Base-by-base conservation (phyloP, 164 flowering plant genomes). In the Macadamia tetraphylla region DNA sequence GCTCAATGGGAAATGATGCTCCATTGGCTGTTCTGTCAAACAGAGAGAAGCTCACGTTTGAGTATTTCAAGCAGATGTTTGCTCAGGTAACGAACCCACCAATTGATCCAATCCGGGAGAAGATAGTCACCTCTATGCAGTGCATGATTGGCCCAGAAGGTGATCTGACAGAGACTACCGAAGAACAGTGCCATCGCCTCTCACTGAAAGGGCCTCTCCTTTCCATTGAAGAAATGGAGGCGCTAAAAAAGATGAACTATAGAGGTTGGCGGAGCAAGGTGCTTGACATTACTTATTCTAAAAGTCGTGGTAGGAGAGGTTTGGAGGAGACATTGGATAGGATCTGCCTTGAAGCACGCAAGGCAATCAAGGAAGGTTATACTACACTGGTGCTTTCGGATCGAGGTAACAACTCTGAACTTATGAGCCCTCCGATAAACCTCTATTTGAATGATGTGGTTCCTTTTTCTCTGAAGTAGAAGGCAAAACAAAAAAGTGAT, bases 261-360 rank as follows among this genome's bases (percentile, higher is more conserved):
- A 83, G 90, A 73, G 96, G 95, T 29, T 95, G 99, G 99, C 77
- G 88, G 49, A 88, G 95, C 79, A 95, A 91, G 77, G 90, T 92
- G 78, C 77, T 95, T 53, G 99, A 95, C 75, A 91, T 88, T 40
- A 95, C 99, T 69, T 95, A 88, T 70, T 77, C 96, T 3, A 91
- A 84, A 69, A 74, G 71, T 3, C 85, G 80, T 70, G 99, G 99
- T 42, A 83, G 80, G 75, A 87, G 84, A 74, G 99, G 99, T 58
- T 79, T 95, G 81, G 97, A 92, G 82, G 93, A 92, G 80, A 89
- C 99, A 11, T 77, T 95, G 64, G 85, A 92, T 70, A 87, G 95
- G 80, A 86, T 95, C 29, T 95, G 99, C 79, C 55, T 78, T 49
- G 93, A 91, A 78, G 99, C 99, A 43, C 88, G 74, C 62, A 76